A percentile compares a stretch with the other conserved stretches of the same genome.
Evolutionary conservation across 2,329 filamentous ascomycete species (phyloP).

Genomic region (Aspergillus niger): DNA sequence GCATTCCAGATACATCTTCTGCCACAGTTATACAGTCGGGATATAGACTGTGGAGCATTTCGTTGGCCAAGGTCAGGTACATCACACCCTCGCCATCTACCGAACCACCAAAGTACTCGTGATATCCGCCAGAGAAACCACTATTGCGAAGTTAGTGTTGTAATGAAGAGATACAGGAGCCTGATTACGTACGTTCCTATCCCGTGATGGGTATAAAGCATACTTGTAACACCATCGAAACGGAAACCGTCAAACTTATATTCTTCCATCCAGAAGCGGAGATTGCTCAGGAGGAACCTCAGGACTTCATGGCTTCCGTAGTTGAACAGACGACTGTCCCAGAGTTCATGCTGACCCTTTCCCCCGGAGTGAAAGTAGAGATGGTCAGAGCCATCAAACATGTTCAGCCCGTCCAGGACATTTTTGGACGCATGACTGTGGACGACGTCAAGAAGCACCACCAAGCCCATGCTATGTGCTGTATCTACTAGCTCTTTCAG

Average conservation of each 20-base stretch:
- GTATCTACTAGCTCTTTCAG: constrained; percentile 96
- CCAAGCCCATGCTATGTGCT: constrained; percentile 86
- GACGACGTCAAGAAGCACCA: constrained; percentile 90
- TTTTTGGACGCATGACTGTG: constrained; percentile 99
- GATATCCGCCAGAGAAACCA: constrained; percentile 95
- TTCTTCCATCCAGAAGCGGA: constrained; percentile 99
- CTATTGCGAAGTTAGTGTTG: constrained; percentile 46
- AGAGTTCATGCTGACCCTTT: constrained; percentile 85
- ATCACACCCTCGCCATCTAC: constrained; percentile 93
- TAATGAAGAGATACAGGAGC: not conserved
- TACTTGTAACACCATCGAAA: constrained; percentile 97
- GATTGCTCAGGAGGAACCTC: constrained; percentile 91
- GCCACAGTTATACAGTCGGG: constrained; percentile 87
- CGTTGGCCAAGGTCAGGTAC: constrained; percentile 95
- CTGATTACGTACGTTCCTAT: constrained; percentile 78
- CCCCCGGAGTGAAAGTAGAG: constrained; percentile 90
- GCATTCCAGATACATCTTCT: constrained; percentile 98
- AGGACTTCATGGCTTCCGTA: constrained; percentile 93
- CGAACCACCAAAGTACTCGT: constrained; percentile 89
- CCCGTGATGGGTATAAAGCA: constrained; percentile 94
- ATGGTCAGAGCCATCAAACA: constrained; percentile 93
- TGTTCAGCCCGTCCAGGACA: constrained; percentile 88
- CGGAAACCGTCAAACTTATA: constrained; percentile 96
- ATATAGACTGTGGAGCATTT: constrained; percentile 90
- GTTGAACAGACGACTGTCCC: constrained; percentile 97